Conservation (phyloP, 1,284 basidiomycete species). For the Phlebopus sp. region DNA sequence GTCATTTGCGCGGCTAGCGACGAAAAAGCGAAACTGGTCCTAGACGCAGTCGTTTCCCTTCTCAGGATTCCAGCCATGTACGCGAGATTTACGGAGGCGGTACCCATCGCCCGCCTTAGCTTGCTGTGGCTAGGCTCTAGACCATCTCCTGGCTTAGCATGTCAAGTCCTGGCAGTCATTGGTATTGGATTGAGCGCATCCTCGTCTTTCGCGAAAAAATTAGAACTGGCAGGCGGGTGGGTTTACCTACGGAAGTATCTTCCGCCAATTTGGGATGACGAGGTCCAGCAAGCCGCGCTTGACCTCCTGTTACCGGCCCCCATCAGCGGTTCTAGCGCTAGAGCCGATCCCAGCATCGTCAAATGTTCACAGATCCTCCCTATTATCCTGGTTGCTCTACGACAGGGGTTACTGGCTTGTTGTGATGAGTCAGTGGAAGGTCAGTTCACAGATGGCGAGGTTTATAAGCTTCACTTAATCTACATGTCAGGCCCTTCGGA, state of each 20-base stretch:
- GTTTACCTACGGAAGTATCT: slow-evolving; percentile 60
- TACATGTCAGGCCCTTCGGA: slow-evolving; percentile 21
- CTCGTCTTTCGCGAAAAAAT: slow-evolving; percentile 63
- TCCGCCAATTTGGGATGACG: slow-evolving; percentile 63
- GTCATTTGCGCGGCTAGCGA: neutral
- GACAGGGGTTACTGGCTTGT: slow-evolving; percentile 35
- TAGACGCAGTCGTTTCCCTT: slow-evolving; percentile 57
- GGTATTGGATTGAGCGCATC: slow-evolving; percentile 52
- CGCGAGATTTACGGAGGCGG: slow-evolving; percentile 59
- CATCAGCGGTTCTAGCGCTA: slow-evolving; percentile 1
- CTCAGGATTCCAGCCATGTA: slow-evolving; percentile 54
- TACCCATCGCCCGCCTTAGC: slow-evolving; percentile 72
- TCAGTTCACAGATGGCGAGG: neutral
- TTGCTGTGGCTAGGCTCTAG: slow-evolving; percentile 70
- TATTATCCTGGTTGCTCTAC: slow-evolving; percentile 61
- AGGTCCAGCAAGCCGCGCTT: slow-evolving; percentile 63
- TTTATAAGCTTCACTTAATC: neutral
- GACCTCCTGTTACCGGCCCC: slow-evolving; percentile 58
- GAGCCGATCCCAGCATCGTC: slow-evolving; percentile 8
- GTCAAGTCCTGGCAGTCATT: slow-evolving; percentile 60
- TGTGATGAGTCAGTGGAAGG: slow-evolving; percentile 16
- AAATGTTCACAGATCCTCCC: slow-evolving; percentile 53
- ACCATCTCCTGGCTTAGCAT: slow-evolving; percentile 57
- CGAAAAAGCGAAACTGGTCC: slow-evolving; percentile 60
- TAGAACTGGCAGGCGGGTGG: slow-evolving; percentile 78